A percentile compares a stretch with the other conserved stretches of the same genome.
Conservation (phyloP, 2,329 filamentous ascomycete genomes). For the Hymenoscyphus repandus region DNA sequence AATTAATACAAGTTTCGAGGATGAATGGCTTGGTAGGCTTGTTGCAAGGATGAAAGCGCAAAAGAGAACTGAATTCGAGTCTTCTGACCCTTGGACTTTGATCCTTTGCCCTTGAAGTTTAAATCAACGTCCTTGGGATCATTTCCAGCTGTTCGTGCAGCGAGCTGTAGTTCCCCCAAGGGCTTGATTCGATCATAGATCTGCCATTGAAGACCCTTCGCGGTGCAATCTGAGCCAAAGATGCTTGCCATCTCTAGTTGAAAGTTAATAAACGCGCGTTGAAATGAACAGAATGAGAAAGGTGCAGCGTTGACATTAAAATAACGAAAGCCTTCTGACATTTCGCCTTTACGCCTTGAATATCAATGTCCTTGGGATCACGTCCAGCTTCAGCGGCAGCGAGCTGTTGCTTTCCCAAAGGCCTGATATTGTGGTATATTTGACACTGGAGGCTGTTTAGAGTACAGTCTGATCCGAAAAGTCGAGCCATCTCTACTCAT, state of each 20-base stretch:
- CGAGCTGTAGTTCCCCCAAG: conserved; percentile 43
- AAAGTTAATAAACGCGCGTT: conserved; percentile 5
- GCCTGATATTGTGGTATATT: not conserved
- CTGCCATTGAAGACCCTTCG: conserved; percentile 18
- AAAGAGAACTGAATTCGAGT: not conserved
- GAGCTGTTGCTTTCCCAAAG: not conserved
- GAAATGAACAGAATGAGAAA: not conserved
- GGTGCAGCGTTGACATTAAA: not conserved
- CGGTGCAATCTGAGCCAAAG: conserved; percentile 24
- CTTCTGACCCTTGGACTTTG: conserved; percentile 1
- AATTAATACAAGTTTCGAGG: conserved; percentile 1
- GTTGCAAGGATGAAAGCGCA: not conserved
- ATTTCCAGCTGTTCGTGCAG: conserved; percentile 39
- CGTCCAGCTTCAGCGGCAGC: not conserved
- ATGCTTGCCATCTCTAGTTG: conserved; percentile 17
- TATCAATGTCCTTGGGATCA: not conserved
- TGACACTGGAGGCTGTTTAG: not conserved
- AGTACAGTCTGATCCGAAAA: not conserved
- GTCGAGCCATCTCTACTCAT: not conserved
- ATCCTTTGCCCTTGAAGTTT: conserved; percentile 2
- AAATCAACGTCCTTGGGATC: conserved; percentile 35
- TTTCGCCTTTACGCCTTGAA: not conserved
- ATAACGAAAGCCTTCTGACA: no score
- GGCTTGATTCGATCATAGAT: conserved; percentile 38
- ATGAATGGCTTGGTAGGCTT: not conserved